A percentile compares a stretch with the other conserved stretches of the same genome.
phyloP scores from a whole-genome alignment of 2,329 filamentous ascomycete species.

The Clarireedia sp. region DNA sequence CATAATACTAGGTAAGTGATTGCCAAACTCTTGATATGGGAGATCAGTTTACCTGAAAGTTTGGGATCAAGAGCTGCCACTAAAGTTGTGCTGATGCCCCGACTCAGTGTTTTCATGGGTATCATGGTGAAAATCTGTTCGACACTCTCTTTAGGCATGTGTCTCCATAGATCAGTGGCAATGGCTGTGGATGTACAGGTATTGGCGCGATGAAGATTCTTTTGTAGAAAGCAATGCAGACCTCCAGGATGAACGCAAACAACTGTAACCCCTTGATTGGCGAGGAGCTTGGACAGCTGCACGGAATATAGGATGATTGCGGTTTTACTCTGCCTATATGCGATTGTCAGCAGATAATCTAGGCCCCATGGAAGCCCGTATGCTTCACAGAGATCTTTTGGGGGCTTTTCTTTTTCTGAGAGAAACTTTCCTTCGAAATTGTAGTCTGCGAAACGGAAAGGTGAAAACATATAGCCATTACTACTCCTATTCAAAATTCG shows the following conservation, averaged over 20 bases:
- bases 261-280: conserved; percentile 18
- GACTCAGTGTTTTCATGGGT: background rate
- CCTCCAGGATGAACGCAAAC: conserved; percentile 27
- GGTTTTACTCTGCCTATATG: conserved; percentile 23
- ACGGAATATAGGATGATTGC: conserved; percentile 31
- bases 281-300: conserved; percentile 23
- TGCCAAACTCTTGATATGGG: background rate
- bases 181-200: background rate
- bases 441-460: conserved; percentile 29
- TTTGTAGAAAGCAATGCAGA: background rate
- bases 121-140: background rate
- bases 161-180: background rate
- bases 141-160: background rate
- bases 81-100: background rate
- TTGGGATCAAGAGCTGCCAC: background rate
- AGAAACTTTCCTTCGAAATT: background rate
- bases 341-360: background rate
- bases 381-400: background rate
- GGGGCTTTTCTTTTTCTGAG: background rate
- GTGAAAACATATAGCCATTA: conserved; percentile 30
- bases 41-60: background rate
- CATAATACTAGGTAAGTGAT: background rate
- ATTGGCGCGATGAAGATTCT: background rate
- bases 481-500: conserved; percentile 23
- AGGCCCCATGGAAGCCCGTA: background rate